Evolutionary conservation across 2,329 filamentous ascomycete species (phyloP), one percentile per base, ranked within the genome.

Genomic region (Xylaria polymorpha): DNA sequence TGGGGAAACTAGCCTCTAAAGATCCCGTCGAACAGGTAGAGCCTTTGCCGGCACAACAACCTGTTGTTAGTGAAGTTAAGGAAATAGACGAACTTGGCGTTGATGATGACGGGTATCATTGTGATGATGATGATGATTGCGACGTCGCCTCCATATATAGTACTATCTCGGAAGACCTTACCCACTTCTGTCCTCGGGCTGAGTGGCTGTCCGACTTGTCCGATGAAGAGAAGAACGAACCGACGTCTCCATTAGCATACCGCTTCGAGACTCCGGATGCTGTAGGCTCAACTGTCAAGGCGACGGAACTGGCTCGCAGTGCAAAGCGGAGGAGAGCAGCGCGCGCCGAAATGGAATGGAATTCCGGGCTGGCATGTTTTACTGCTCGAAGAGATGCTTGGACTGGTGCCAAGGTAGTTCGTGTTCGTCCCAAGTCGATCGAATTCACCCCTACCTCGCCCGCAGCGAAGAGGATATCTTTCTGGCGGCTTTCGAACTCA

Each of bases 341-440:
- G 59, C 86, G 88, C 70, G 88, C 89, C 65, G 91, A 93, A 81
- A 87, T 90, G 81, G 79, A 83, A 37, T 97, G 92, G 90, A 98
- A 98, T 75, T 85, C 91, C 44, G 95, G 95, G 0, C 79, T 98
- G 66, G 87, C 90, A n/a, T 92, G 91, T 78, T 98, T 93, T 81
- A 87, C 90, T 68, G 88, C 90, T 37, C 85, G 93, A 67, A 87
- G 94, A 58, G 90, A 97, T 81, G 90, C 89, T 7, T 98, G 95
- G 95, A 95, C 94, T 0, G 91, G 92, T 39, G 94, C 94, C 39
- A 87, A 87, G 71, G 86, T 83, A 12, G 87, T 86, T 43, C 85
- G 85, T 56, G 79, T 89, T 56, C 85, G 85, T 66, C 82, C 83
- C 48, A 87, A 86, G 72, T 59, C 68, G n/a, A 41, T 32, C 18